Evolutionary conservation across 305 asterid genomes (phyloP).

Genomic region (Fraxinus latifolia): DNA sequence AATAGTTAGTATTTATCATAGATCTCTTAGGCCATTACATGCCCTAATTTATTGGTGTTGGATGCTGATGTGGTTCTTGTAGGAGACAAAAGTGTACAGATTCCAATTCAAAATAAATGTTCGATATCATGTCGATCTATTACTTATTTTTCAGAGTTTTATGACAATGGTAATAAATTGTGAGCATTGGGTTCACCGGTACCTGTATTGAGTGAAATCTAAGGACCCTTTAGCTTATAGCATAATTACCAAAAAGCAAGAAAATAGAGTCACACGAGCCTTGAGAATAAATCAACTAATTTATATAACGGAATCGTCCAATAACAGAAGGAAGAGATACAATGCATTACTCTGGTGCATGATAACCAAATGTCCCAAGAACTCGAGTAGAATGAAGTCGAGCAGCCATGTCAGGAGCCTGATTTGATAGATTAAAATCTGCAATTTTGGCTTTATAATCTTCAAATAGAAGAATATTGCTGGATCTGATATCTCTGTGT

Average conservation of each 20-base stretch:
- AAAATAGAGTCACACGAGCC: neutral
- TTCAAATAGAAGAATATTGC: slow-evolving; percentile 56
- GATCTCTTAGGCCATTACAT: neutral
- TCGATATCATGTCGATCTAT: neutral
- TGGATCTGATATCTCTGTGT: slow-evolving; percentile 74
- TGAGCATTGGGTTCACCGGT: neutral
- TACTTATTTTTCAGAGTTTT: neutral
- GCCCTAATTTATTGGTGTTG: neutral
- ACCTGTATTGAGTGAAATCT: neutral
- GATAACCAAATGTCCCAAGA: slow-evolving; percentile 90
- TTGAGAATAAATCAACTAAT: neutral
- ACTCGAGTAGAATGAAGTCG: slow-evolving; percentile 92
- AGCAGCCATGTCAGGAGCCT: slow-evolving; percentile 98
- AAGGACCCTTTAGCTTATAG: neutral
- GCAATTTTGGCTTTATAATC: slow-evolving; percentile 86
- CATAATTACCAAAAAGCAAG: neutral
- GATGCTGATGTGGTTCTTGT: neutral
- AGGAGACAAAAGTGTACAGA: neutral
- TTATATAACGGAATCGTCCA: neutral
- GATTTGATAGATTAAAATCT: slow-evolving; percentile 88
- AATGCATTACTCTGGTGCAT: slow-evolving; percentile 39
- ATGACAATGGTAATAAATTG: neutral
- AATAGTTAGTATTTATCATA: neutral
- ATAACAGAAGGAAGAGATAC: slow-evolving; percentile 3
- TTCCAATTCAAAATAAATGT: neutral